Base-by-base conservation (phyloP, 768 basidiomycete species). In the Leccinum arenicola region DNA sequence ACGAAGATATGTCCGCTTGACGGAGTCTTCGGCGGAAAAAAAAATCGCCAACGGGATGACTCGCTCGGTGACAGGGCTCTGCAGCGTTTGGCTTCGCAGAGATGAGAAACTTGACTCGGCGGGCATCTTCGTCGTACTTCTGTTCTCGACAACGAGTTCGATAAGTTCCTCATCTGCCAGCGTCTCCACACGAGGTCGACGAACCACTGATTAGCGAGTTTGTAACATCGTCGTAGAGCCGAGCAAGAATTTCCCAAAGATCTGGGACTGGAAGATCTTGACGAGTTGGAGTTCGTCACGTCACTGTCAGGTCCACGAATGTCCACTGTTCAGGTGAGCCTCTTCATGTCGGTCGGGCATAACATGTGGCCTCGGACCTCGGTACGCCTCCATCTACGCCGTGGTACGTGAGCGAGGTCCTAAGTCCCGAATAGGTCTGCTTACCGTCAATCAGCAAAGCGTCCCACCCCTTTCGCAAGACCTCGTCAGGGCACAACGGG, bases 51-150 rank as follows among this genome's bases (percentile, higher is more conserved):
- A 85, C 5, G 97, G 97, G 50, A 99, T 85, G 9, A 96, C 97
- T 51, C 97, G 87, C 61, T 98, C 97, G 5, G 97, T 98, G 64
- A 99, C 95, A n/a, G 1, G 97, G 94, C 1, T n/a, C n/a, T n/a
- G 96, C 91, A 2, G 95, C 95, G 91, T 93, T 77, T 2, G 97
- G 97, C 68, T 90, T 91, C 3, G 90, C 89, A 25, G 96, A 98
- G 69, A 99, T 98, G 78, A 99, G 94, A 75, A 99, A 99, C 70
- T 94, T 95, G 82, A 98, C 74, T 98, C 97, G 1, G 95, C 91
- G 51, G 98, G 79, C 2, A 96, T 99, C 74, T 85, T 95, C 15
- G 92, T 88, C 97, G 98, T 99, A 70, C 93, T 96, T 60, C 97
- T 78, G 72, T 99, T 98, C 77, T 98, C 97, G 29, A 95, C 95